Evolutionary conservation across 129 eudicot species (phyloP).

Genomic region (sunflower (Helianthus annuus)): HanXRQr2.0-SUNRISE NC_035440.2:161950943-161951442

Average conservation of each 20-base stretch:
- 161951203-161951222: slow-evolving; percentile 92
- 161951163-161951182: slow-evolving; percentile 94
- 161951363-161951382: slow-evolving; percentile 46
- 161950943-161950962: too few relatives aligned
- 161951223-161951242: slow-evolving; percentile 90
- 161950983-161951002: too few relatives aligned
- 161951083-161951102: background rate
- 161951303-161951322: slow-evolving; percentile 91
- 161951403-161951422: background rate
- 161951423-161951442: slow-evolving; percentile 2
- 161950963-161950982: too few relatives aligned
- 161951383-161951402: background rate
- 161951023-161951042: slow-evolving; percentile 6
- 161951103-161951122: background rate
- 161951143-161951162: slow-evolving; percentile 82
- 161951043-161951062: background rate
- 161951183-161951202: slow-evolving; percentile 96
- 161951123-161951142: slow-evolving; percentile 51
- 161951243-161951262: slow-evolving; percentile 98
- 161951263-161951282: slow-evolving; percentile 99
- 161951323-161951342: slow-evolving; percentile 91
- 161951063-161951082: background rate
- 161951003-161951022: background rate
- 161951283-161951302: slow-evolving; percentile 76
- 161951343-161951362: slow-evolving; percentile 77